Conservation (phyloP, 208 protist genomes). For the Herpetomonas tarakana region DNA sequence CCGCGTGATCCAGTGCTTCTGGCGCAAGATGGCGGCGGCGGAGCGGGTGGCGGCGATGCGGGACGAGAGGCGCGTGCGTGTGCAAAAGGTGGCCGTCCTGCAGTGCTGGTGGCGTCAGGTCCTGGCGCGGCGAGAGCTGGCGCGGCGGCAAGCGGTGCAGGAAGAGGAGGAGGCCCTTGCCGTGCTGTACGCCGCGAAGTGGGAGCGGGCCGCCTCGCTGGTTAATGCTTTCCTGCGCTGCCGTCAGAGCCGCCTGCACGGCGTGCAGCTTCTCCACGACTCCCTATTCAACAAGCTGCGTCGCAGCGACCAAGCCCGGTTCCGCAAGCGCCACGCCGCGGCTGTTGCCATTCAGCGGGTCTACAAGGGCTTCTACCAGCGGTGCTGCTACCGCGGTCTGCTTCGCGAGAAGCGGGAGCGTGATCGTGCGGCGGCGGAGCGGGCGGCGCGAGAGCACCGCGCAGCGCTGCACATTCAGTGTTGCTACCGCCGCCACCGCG, state of each 20-base stretch:
- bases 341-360: constrained; percentile 68
- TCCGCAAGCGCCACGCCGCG: constrained; percentile 35
- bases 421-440: constrained; percentile 24
- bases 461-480: constrained; percentile 69
- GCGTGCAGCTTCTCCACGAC: constrained; percentile 14
- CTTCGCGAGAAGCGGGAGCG: constrained; percentile 40
- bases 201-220: constrained; percentile 47
- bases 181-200: constrained; percentile 58
- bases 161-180: constrained; percentile 52
- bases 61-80: constrained; percentile 18
- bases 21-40: constrained; percentile 70
- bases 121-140: constrained; percentile 34
- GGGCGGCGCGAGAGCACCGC: constrained; percentile 34
- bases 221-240: constrained; percentile 55
- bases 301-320: constrained; percentile 31
- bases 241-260: constrained; percentile 21
- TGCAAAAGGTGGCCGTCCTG: constrained; percentile 24
- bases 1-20: constrained; percentile 80
- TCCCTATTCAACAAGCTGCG: constrained; percentile 39
- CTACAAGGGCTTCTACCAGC: constrained; percentile 81
- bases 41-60: constrained; percentile 43
- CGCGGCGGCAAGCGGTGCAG: constrained; percentile 17
- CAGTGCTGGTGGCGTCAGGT: constrained; percentile 76
- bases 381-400: constrained; percentile 58
- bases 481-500: constrained; percentile 38